Evolutionary conservation across 2,329 filamentous ascomycete genomes (phyloP).

Genomic region (Aspergillus spinulosporus): DNA sequence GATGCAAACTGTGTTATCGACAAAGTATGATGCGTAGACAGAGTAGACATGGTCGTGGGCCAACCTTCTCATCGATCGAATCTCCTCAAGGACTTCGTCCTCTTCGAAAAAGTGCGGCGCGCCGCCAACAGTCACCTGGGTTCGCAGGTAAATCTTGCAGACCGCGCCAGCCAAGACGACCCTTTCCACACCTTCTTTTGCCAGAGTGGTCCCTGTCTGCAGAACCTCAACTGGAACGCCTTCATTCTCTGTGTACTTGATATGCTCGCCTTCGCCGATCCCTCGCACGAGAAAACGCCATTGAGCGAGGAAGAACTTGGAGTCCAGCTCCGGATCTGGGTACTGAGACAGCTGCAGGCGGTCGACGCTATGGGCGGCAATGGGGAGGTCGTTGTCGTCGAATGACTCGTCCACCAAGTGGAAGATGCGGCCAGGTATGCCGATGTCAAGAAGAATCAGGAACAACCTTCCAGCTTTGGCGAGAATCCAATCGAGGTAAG

Average conservation of each 20-base stretch:
- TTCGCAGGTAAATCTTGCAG: slow-evolving; percentile 40
- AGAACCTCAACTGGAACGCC: slow-evolving; percentile 60
- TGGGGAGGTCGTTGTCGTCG: slow-evolving; percentile 62
- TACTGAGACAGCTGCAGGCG: slow-evolving; percentile 55
- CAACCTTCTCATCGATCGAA: slow-evolving; percentile 39
- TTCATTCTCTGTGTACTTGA: slow-evolving; percentile 60
- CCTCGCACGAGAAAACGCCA: slow-evolving; percentile 60
- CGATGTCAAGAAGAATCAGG: slow-evolving; percentile 59
- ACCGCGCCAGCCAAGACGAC: slow-evolving; percentile 41
- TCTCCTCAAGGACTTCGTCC: slow-evolving; percentile 43
- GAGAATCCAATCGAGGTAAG: slow-evolving; percentile 65
- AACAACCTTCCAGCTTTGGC: slow-evolving; percentile 59
- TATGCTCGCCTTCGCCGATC: slow-evolving; percentile 56
- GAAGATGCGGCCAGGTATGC: slow-evolving; percentile 64
- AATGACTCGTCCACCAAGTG: slow-evolving; percentile 61
- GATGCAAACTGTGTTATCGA: slow-evolving; percentile 44
- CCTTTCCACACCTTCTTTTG: slow-evolving; percentile 43
- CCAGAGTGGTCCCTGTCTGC: slow-evolving; percentile 40
- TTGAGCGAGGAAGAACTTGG: slow-evolving; percentile 60
- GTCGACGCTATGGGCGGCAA: slow-evolving; percentile 56
- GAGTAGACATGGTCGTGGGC: slow-evolving; percentile 48
- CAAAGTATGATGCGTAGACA: slow-evolving; percentile 47
- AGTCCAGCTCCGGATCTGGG: slow-evolving; percentile 47
- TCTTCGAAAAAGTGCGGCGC: slow-evolving; percentile 41
- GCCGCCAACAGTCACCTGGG: slow-evolving; percentile 40